phyloP scores from a whole-genome alignment of 306 rosid genomes.

The Inga leiocalycina region DNA sequence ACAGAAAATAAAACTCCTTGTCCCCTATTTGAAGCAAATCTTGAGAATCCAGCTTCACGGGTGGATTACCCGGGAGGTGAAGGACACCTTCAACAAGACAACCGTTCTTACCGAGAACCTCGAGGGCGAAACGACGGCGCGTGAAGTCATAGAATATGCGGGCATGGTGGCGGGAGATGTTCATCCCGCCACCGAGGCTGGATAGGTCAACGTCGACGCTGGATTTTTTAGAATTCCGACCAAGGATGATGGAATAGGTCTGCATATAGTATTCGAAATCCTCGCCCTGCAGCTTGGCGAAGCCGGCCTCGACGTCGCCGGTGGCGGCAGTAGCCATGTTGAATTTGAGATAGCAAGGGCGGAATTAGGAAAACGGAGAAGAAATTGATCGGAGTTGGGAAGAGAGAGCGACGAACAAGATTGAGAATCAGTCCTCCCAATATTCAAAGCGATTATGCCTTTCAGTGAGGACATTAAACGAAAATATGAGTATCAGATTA shows the following conservation, averaged over 20 bases:
- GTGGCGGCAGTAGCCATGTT: conserved; percentile 50
- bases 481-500: neutral
- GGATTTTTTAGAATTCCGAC: conserved; percentile 96
- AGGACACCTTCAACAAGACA: conserved; percentile 97
- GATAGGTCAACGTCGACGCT: conserved; percentile 97
- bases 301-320: conserved; percentile 95
- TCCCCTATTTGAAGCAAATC: conserved; percentile 98
- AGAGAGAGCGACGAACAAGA: neutral
- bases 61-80: conserved; percentile 89
- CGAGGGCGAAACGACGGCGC: conserved; percentile 95
- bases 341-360: neutral
- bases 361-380: neutral
- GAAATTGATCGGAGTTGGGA: neutral
- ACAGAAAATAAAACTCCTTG: conserved; percentile 85
- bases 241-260: conserved; percentile 93
- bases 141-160: conserved; percentile 97
- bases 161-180: conserved; percentile 97
- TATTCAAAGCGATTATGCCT: neutral
- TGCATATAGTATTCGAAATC: conserved; percentile 99
- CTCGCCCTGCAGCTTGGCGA: conserved; percentile 97
- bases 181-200: conserved; percentile 99
- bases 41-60: conserved; percentile 95
- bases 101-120: conserved; percentile 93
- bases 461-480: neutral
- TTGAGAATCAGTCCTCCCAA: neutral